phyloP scores from a whole-genome alignment of 352 stramenopile species.

The Pythium aquatile region DNA sequence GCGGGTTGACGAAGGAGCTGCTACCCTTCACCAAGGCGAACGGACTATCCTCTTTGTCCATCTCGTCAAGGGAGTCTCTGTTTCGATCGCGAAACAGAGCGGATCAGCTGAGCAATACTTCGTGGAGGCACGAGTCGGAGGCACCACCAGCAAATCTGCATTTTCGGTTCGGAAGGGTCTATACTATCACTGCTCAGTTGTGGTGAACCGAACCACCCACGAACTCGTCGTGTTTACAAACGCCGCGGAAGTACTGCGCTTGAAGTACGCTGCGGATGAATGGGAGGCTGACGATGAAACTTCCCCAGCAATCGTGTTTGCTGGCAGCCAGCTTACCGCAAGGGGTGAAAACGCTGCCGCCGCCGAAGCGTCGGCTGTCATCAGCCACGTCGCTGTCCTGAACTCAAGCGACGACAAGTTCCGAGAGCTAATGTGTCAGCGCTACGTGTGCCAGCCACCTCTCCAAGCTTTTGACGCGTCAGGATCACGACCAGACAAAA shows the following conservation, averaged over 20 bases:
- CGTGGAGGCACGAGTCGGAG: not conserved
- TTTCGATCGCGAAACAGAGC: not conserved
- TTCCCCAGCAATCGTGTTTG: not conserved
- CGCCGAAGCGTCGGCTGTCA: constrained; percentile 4
- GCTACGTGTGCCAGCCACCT: constrained; percentile 46
- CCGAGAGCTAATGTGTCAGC: constrained; percentile 37
- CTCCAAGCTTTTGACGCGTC: constrained; percentile 39
- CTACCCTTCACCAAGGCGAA: not conserved
- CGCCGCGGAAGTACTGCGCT: constrained; percentile 3
- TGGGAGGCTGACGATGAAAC: not conserved
- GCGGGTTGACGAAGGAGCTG: constrained; percentile 26
- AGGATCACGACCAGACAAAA: constrained; percentile 29
- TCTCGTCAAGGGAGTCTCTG: not conserved
- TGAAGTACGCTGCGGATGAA: not conserved
- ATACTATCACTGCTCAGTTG: constrained; percentile 28
- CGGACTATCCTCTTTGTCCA: not conserved
- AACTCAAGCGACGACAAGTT: constrained; percentile 25
- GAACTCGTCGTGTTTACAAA: constrained; percentile 22
- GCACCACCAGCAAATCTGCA: constrained; percentile 6
- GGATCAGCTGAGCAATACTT: not conserved
- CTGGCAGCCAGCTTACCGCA: not conserved
- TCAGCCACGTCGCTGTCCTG: constrained; percentile 54
- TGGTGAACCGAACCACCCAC: not conserved
- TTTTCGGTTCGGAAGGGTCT: constrained; percentile 10
- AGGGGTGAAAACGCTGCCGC: not conserved